Conservation (phyloP, 2,329 filamentous ascomycete species). For the Phaeophleospora eucalypticola region DNA sequence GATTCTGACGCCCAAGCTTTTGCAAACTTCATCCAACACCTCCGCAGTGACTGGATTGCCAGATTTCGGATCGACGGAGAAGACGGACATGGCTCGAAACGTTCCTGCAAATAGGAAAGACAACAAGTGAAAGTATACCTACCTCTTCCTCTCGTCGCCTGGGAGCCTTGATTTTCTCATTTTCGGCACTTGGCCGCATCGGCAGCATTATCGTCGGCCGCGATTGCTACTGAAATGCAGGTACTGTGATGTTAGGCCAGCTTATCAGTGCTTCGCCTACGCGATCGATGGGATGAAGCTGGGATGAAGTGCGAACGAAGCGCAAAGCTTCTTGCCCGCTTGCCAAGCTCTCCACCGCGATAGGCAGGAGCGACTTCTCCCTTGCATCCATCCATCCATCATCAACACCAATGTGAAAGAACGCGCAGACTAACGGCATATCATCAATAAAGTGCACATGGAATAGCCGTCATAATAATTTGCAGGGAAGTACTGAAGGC, state of each 20-base stretch:
- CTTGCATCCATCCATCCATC: too few species aligned
- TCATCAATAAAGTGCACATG: too few species aligned
- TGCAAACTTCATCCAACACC: slow-evolving; percentile 33
- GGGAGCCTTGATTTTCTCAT: neutral
- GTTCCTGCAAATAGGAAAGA: neutral
- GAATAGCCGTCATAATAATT: too few species aligned
- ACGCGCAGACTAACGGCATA: too few species aligned
- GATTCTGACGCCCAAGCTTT: slow-evolving; percentile 32
- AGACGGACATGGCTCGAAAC: slow-evolving; percentile 34
- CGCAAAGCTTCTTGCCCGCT: slow-evolving; percentile 1
- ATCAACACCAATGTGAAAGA: too few species aligned
- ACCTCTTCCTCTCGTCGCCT: neutral
- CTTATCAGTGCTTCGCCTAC: slow-evolving; percentile 5
- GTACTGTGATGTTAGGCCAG: neutral
- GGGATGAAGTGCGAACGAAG: neutral
- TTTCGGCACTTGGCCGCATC: neutral
- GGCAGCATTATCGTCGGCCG: neutral
- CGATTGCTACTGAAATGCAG: neutral
- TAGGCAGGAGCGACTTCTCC: slow-evolving; percentile 3
- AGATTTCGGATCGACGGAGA: slow-evolving; percentile 33
- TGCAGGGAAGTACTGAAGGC: too few species aligned
- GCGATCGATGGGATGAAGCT: neutral
- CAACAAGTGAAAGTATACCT: neutral
- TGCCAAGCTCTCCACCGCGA: slow-evolving; percentile 2
- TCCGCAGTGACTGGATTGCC: slow-evolving; percentile 34